Base-by-base conservation (phyloP, 1,284 basidiomycete species). In the Malassezia dermatis region DNA sequence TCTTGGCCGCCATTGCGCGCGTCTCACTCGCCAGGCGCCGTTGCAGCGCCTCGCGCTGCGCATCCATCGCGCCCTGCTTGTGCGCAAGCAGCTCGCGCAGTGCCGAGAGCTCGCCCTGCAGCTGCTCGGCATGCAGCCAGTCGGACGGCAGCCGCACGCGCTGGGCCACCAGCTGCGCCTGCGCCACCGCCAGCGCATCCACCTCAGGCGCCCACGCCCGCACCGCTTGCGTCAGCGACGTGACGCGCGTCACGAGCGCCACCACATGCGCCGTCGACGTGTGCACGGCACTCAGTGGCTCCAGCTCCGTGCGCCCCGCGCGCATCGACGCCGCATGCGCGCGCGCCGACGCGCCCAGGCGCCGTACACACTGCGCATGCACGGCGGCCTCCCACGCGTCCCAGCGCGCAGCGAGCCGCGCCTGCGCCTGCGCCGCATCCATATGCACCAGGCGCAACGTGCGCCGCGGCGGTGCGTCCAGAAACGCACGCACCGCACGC, bases 1-100 rank as follows among this genome's bases (percentile, higher is more conserved):
- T 71, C 83, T 85, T 69, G 93, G 89, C 78, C 86, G 51, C 51
- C 17, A 73, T 59, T 53, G 95, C 90, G 79, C 93, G 94, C 79
- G 96, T 94, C 75, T 99, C 90, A 2, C 93, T 91, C n/a, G 93
- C 88, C 73, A 98, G 94, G 81, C 98, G 98, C 66, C 95, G 81
- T 76, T 96, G 93, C 19, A 98, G 79, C 2, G 91, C 91, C 56
- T 89, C 91, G 41, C 93, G 81, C 76, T 98, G 94, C 76, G 98
- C 93, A 78, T 95, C 89, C 70, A 99, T 98, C 24, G 88, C 88
- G 70, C 93, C 89, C 67, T 91, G 94, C 83, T 98, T 98, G 68
- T 93, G 82, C 78, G 89, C 90, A 75, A 98, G 80, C 59, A 98
- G 94, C 78, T 98, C 93, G 62, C 90, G 90, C 78, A 94, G 95